Evolutionary conservation across 257 asterid genomes (phyloP).

Genomic region (Craterostigma plantagineum): DNA sequence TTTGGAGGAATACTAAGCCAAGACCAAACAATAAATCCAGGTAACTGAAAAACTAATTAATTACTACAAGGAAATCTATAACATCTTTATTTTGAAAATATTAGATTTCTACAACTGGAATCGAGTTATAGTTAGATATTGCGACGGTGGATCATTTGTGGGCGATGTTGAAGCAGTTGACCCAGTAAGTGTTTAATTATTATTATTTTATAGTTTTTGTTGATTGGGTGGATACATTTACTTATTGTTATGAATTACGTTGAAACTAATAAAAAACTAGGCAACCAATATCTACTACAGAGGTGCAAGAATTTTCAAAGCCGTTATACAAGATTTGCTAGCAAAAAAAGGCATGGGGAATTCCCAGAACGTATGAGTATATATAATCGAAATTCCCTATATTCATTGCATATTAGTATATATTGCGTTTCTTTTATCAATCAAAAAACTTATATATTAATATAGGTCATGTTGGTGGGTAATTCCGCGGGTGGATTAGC

Average conservation of each 20-base stretch:
- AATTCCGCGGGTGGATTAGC: constrained; percentile 39
- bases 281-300: constrained; percentile 15
- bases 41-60: constrained; percentile 2
- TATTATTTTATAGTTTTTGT: background rate
- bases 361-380: constrained; percentile 16
- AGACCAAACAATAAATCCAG: constrained; percentile 8
- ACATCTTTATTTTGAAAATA: background rate
- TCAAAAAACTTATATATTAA: background rate
- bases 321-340: constrained; percentile 12
- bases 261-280: constrained; percentile 2
- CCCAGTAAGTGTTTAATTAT: constrained; percentile 9
- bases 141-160: constrained; percentile 19
- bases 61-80: background rate
- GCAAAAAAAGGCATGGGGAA: constrained; percentile 15
- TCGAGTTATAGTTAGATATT: constrained; percentile 14
- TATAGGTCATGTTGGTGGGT: constrained; percentile 23
- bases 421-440: background rate
- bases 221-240: too few species aligned
- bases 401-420: too few species aligned
- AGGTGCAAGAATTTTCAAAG: constrained; percentile 23
- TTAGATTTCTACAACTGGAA: constrained; percentile 25
- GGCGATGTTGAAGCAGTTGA: constrained; percentile 14
- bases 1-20: constrained; percentile 11
- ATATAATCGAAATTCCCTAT: background rate
- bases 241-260: background rate